Base-by-base conservation (phyloP, 192 early-diverging fungal genomes). In the Gigaspora rosea region DNA sequence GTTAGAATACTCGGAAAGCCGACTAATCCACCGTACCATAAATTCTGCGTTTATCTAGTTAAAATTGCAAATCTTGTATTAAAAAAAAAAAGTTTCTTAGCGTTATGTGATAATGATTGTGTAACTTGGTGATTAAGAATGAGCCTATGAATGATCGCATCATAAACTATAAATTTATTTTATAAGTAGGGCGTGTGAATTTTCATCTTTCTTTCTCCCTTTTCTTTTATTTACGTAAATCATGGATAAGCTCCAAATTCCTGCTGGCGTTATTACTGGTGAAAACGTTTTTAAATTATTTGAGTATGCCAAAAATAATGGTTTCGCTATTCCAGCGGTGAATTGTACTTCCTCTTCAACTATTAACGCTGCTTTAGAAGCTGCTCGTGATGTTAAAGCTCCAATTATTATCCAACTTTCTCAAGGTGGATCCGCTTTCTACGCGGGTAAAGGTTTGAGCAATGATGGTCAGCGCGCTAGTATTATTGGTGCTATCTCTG, bases 401-500 rank as follows among this genome's bases (percentile, higher is more conserved):
- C 95, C 95, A 79, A 85, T 98, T 78, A 95, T 98, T 82, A 93
- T 98, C 79, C 96, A 98, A 89, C 93, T 98, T 89, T 96, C 94
- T 46, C 89, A 98, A 78, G 96, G 96, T 84, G 96, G 96, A 73
- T 87, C 92, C 69, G 94, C 93, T 63, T 98, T 86, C 88, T 94
- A 91, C 82, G 96, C 95, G 63, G 96, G 96, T 79, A 98, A 98
- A 87, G 96, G 95, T 51, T 84, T 98, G 72, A 81, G 82, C 82
- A 98, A 97, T 91, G 90, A 91, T 80, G 86, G 93, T 74, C 94
- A 98, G 88, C 81, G 91, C 63, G 96, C 96, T 32, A 91, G 94
- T 52, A 92, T 98, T 79, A 86, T 94, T 48, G 96, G 96, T 79
- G 87, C 96, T 71, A 87, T 98, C 81, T 91, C 96, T 71, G 96